Evolutionary conservation across 2,329 filamentous ascomycete species (phyloP).

Genomic region (Lasiodiplodia hormozganensis): DNA sequence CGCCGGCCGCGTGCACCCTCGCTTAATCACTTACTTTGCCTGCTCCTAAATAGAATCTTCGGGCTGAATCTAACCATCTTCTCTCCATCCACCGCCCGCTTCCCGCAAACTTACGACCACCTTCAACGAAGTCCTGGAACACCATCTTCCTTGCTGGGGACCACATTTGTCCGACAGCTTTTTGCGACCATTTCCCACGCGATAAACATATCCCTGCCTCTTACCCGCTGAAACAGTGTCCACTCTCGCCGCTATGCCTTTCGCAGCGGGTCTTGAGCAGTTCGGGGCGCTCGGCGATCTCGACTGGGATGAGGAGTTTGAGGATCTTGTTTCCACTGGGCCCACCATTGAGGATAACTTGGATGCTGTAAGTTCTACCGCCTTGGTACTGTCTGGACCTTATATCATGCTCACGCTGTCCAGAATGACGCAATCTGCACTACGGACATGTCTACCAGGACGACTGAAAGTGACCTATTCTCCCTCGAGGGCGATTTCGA

Average conservation of each 20-base stretch:
- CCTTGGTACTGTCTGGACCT: too few relatives aligned
- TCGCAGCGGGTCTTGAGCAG: background rate
- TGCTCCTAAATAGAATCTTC: background rate
- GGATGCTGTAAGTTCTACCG: too few relatives aligned
- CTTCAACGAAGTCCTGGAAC: too few relatives aligned
- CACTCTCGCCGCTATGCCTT: background rate
- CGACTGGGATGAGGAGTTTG: background rate
- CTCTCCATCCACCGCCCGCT: background rate
- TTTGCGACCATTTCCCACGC: background rate
- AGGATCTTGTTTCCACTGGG: background rate
- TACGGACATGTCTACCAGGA: too few relatives aligned
- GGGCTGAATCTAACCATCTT: background rate
- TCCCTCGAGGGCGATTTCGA: too few relatives aligned
- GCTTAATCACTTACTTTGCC: background rate
- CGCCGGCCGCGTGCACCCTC: too few relatives aligned
- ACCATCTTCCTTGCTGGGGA: too few relatives aligned
- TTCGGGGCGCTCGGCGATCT: background rate
- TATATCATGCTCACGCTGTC: background rate
- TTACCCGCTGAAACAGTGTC: background rate
- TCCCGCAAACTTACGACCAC: background rate
- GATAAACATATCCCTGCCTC: too few relatives aligned
- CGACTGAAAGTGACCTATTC: too few relatives aligned
- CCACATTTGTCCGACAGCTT: too few relatives aligned
- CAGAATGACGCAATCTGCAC: background rate
- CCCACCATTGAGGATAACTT: background rate